Percentiles rank a stretch among this genome's conserved stretches.
These are phyloP conservation scores for Diplosphaera chodatii DNA, from an alignment of 139 green algal genomes.

Conservation along the genomic window DNA sequence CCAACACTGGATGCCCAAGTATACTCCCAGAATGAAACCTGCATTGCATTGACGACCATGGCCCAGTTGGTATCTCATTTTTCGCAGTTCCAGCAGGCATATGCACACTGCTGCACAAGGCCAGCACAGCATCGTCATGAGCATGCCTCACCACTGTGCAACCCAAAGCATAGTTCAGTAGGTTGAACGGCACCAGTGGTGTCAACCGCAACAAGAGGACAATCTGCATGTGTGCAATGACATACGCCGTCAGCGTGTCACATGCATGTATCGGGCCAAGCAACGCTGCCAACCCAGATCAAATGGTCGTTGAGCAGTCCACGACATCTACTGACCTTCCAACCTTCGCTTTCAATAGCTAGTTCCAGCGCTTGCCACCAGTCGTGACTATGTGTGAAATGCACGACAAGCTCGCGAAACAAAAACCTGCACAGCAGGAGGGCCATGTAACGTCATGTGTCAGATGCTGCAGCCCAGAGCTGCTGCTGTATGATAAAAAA, in stretches of 20 bases:
- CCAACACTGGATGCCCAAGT: neutral
- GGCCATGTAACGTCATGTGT: too few relatives aligned
- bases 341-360: neutral
- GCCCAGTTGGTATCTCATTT: too few relatives aligned
- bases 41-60: too few relatives aligned
- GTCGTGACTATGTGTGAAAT: neutral
- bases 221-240: too few relatives aligned
- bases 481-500: neutral
- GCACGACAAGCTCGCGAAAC: neutral
- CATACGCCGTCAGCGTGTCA: neutral
- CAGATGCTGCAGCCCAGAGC: too few relatives aligned
- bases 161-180: neutral
- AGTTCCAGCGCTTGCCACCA: neutral
- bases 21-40: neutral
- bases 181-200: neutral
- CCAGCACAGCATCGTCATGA: too few relatives aligned
- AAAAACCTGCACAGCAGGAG: neutral
- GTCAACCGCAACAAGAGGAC: neutral
- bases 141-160: neutral
- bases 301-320: too few relatives aligned
- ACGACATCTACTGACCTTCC: neutral
- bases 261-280: neutral
- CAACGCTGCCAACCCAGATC: too few relatives aligned
- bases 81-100: too few relatives aligned
- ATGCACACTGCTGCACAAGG: too few relatives aligned